Base-by-base conservation (phyloP, 176 grass and related monocot genomes). In the Pharus latifolius region DNA sequence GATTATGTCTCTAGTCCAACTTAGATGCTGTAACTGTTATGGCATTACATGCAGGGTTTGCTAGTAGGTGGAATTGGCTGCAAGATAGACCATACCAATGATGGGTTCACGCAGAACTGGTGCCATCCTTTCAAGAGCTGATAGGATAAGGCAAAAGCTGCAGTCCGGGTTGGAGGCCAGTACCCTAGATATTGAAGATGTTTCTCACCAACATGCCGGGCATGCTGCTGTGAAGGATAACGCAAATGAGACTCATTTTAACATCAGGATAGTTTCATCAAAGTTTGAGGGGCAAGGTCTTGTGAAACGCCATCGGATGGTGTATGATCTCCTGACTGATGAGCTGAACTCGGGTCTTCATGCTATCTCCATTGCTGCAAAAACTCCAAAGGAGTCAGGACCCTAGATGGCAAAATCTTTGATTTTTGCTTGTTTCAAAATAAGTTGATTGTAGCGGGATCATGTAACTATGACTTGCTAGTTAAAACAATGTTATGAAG, bases 321-420 rank as follows among this genome's bases (percentile, higher is more conserved):
- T 98, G 12, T 98, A 98, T 79, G 84, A 88, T 81, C 85, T 98
- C 47, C 63, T 98, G 81, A 76, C 60, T 1, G 87, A 94, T 70
- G 95, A 98, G 72, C 77, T 98, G 67, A 94, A 88, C 74, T 91
- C 74, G 31, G 95, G 95, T 23, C 95, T 94, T 46, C 90, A 98
- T 91, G 90, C 90, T 79, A 73, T 98, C 76, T 98, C 87, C 72
- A 94, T 98, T 67, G 87, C 85, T 60, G 95, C 90, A 49, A 98
- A 94, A 89, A 91, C 90, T 27, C 90, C 89, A 6, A 78, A 76
- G 44, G 95, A 98, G 48, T 80, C 59, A 15, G 76, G 63, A 58
- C 65, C 82, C 9, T 92, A 60, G 84, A 63, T 12, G 17, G 25
- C 3, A 25, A 57, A 49, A 56, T 10, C 7, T 23, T 16, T 6